Conservation (phyloP, 2,329 filamentous ascomycete species). For the Aspergillus tubingensis region DNA sequence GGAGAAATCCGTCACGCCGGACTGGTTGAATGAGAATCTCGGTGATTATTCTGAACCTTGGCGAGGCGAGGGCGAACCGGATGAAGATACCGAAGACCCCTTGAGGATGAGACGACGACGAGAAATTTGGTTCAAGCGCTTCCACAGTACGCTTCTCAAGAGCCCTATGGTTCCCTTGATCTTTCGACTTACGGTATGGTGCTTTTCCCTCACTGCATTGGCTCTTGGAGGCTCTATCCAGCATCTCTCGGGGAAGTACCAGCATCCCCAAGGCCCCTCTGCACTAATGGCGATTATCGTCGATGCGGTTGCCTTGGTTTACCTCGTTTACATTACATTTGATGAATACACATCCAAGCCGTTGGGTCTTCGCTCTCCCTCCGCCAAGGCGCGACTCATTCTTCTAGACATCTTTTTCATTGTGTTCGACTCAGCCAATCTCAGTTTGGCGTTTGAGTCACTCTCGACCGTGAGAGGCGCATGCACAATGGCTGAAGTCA, state of each 20-base stretch:
- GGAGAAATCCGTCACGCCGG: slow-evolving; percentile 45
- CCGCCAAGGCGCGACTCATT: slow-evolving; percentile 84
- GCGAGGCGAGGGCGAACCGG: slow-evolving; percentile 51
- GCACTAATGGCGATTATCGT: slow-evolving; percentile 87
- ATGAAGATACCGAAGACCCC: slow-evolving; percentile 54
- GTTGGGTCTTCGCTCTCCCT: slow-evolving; percentile 78
- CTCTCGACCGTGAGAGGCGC: slow-evolving; percentile 65
- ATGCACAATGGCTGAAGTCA: slow-evolving; percentile 53
- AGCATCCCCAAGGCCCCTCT: slow-evolving; percentile 66
- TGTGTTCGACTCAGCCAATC: slow-evolving; percentile 92
- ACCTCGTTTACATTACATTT: slow-evolving; percentile 90
- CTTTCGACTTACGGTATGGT: slow-evolving; percentile 78
- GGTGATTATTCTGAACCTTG: slow-evolving; percentile 53
- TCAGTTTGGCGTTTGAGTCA: slow-evolving; percentile 84
- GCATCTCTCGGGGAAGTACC: slow-evolving; percentile 54
- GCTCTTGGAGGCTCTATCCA: slow-evolving; percentile 76
- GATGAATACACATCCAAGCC: slow-evolving; percentile 97
- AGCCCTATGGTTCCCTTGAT: slow-evolving; percentile 83
- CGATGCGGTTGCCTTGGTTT: slow-evolving; percentile 83
- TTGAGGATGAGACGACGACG: slow-evolving; percentile 54
- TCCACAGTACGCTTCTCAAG: slow-evolving; percentile 70
- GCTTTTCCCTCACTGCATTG: slow-evolving; percentile 79
- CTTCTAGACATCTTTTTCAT: slow-evolving; percentile 95
- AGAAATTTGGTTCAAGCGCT: slow-evolving; percentile 58
- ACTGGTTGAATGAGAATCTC: slow-evolving; percentile 50